Conservation (phyloP, 805 yeast species). For the Metschnikowia rubicola region DNA sequence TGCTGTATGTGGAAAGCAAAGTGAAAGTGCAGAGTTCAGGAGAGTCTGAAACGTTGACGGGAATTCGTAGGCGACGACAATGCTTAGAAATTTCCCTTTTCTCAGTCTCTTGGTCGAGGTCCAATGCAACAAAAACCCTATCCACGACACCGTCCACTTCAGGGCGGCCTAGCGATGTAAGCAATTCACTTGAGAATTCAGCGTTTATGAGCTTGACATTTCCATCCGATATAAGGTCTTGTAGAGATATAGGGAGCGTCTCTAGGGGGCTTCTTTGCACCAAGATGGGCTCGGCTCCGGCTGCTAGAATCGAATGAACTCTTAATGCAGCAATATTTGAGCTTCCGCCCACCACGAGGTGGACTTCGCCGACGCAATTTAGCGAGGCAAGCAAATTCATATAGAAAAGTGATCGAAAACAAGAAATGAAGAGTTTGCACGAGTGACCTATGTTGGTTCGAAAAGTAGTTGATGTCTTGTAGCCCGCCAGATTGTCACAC, state of each 20-base stretch:
- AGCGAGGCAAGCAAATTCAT: slow-evolving; percentile 17
- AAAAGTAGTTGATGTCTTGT: neutral
- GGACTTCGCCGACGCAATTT: slow-evolving; percentile 48
- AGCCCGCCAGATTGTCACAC: slow-evolving; percentile 7
- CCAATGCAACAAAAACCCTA: slow-evolving; percentile 62
- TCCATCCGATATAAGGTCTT: slow-evolving; percentile 22
- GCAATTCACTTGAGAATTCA: slow-evolving; percentile 39
- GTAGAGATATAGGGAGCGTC: slow-evolving; percentile 23
- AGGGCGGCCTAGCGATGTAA: slow-evolving; percentile 56
- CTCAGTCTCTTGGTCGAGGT: slow-evolving; percentile 23
- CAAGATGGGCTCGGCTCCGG: slow-evolving; percentile 55
- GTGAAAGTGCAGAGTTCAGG: slow-evolving; percentile 74
- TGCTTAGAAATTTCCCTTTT: slow-evolving; percentile 42
- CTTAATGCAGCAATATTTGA: slow-evolving; percentile 46
- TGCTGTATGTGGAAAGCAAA: slow-evolving; percentile 62
- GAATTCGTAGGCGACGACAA: slow-evolving; percentile 67
- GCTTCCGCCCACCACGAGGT: slow-evolving; percentile 52
- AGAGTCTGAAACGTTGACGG: slow-evolving; percentile 75
- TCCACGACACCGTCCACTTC: slow-evolving; percentile 68
- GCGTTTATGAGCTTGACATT: slow-evolving; percentile 19
- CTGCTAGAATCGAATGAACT: slow-evolving; percentile 43
- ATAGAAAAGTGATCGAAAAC: neutral
- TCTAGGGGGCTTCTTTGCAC: slow-evolving; percentile 35
- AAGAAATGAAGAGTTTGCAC: neutral
- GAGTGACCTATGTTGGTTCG: neutral